Evolutionary conservation across 2,329 filamentous ascomycete species (phyloP).

Genomic region (Penicillium sp.): DNA sequence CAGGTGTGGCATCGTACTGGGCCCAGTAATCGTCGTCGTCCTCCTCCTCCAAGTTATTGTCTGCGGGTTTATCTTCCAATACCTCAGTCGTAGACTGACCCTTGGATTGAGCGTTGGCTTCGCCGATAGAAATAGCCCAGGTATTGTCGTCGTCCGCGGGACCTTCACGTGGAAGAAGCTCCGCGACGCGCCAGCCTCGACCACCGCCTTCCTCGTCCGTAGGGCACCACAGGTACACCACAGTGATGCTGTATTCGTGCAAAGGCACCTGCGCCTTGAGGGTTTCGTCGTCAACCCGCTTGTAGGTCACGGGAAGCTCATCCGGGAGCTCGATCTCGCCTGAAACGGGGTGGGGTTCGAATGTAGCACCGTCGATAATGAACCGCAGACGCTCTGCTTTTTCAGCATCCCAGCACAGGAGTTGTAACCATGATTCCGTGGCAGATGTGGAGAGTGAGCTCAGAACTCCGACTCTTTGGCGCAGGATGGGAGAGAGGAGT

Average conservation of each 20-base stretch:
- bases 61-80: conserved; percentile 23
- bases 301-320: conserved; percentile 57
- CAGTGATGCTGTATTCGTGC: conserved; percentile 56
- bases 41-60: conserved; percentile 45
- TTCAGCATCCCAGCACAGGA: conserved; percentile 61
- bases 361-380: conserved; percentile 55
- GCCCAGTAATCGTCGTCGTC: conserved; percentile 68
- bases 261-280: conserved; percentile 58
- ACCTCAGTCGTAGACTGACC: conserved; percentile 41
- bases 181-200: conserved; percentile 61
- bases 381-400: conserved; percentile 56
- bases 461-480: conserved; percentile 62
- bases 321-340: conserved; percentile 66
- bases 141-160: conserved; percentile 50
- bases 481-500: conserved; percentile 64
- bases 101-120: conserved; percentile 54
- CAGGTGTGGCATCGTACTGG: conserved; percentile 61
- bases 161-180: conserved; percentile 57
- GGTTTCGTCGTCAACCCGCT: conserved; percentile 63
- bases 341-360: conserved; percentile 66
- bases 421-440: conserved; percentile 58
- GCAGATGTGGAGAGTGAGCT: conserved; percentile 46
- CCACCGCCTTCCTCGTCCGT: conserved; percentile 56
- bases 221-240: conserved; percentile 64
- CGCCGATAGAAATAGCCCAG: conserved; percentile 58